Conservation (phyloP, 345 rosid species). For the Bruguiera parviflora region DNA sequence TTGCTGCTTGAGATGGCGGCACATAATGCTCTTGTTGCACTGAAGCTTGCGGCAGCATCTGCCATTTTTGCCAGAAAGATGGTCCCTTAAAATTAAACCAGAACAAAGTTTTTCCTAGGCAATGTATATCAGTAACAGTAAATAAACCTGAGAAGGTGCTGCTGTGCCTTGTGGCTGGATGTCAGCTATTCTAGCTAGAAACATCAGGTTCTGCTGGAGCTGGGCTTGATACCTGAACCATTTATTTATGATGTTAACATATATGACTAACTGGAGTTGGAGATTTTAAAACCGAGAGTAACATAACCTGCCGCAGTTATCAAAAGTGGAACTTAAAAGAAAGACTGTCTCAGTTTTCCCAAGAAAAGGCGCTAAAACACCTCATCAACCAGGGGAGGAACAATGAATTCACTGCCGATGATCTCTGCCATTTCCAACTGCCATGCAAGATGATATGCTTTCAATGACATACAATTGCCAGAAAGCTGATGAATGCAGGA, state of each 20-base stretch:
- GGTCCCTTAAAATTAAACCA: background rate
- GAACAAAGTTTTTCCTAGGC: background rate
- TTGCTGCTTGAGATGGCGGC: constrained; percentile 28
- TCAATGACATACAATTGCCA: background rate
- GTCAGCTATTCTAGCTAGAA: constrained; percentile 40
- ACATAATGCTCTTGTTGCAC: constrained; percentile 27
- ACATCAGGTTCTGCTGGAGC: constrained; percentile 40
- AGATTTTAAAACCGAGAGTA: too few relatives aligned
- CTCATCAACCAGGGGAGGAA: background rate
- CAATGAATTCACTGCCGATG: background rate
- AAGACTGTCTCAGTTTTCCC: too few relatives aligned
- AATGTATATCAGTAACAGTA: too few relatives aligned
- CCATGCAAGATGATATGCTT: background rate
- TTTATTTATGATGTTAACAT: background rate
- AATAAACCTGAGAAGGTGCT: constrained; percentile 21
- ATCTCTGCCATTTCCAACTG: background rate
- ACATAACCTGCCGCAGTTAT: too few relatives aligned
- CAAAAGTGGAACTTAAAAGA: too few relatives aligned
- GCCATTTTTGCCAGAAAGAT: constrained; percentile 6
- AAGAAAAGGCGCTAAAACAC: background rate
- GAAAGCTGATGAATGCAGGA: background rate
- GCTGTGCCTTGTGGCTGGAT: constrained; percentile 29
- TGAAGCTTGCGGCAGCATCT: constrained; percentile 15
- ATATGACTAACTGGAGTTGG: too few relatives aligned
- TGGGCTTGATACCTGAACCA: constrained; percentile 34